Evolutionary conservation across 176 grass and related monocot genomes (phyloP).

Genomic region (Juncus effusus): DNA sequence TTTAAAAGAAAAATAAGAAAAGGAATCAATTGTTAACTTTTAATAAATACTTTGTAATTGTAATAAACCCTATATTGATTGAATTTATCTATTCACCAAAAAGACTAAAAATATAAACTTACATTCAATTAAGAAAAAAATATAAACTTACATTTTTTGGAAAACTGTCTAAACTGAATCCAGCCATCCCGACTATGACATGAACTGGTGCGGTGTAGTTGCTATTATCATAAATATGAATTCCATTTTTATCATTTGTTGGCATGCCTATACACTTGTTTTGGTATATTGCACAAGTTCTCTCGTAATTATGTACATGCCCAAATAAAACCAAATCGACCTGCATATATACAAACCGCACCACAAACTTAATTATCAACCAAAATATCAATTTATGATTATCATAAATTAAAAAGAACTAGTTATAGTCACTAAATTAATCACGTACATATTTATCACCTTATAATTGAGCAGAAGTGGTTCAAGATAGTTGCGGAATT

Average conservation of each 20-base stretch:
- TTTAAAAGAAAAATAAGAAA: too few species aligned
- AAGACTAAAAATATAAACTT: not conserved
- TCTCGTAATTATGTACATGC: conserved; percentile 91
- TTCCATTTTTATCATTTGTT: conserved; percentile 47
- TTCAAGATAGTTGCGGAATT: conserved; percentile 51
- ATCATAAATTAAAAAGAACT: not conserved
- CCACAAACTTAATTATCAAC: not conserved
- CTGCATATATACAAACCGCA: conserved; percentile 21
- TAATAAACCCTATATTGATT: too few species aligned
- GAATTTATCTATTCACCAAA: too few species aligned
- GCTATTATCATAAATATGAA: conserved; percentile 71
- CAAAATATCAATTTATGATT: conserved; percentile 1
- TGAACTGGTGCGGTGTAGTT: conserved; percentile 75
- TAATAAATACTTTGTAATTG: too few species aligned
- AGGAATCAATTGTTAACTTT: too few species aligned
- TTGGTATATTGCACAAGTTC: conserved; percentile 58
- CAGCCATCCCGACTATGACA: conserved; percentile 59
- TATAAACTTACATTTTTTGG: conserved; percentile 32
- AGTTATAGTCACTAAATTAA: not conserved
- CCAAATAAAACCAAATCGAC: conserved; percentile 86
- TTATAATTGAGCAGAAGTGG: conserved; percentile 54
- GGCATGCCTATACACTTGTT: conserved; percentile 47
- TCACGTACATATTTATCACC: conserved; percentile 27
- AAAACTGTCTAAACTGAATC: conserved; percentile 62
- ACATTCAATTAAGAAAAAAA: conserved; percentile 12